Conservation (phyloP, 768 basidiomycete species). For the Chalciporus chontae region DNA sequence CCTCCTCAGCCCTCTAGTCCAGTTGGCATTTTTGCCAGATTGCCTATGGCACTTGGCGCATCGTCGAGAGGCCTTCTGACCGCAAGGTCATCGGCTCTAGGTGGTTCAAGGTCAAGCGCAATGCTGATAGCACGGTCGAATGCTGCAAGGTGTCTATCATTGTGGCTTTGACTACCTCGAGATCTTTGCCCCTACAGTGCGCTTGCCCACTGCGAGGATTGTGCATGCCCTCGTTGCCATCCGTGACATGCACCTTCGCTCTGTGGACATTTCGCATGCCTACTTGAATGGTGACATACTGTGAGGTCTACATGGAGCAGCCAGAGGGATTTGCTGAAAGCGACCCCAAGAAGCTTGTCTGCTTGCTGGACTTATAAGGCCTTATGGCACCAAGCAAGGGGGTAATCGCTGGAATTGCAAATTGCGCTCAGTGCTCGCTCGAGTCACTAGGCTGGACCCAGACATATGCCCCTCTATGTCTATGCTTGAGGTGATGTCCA, state of each 20-base stretch:
- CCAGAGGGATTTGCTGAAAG: too few relatives aligned
- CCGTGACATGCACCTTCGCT: too few relatives aligned
- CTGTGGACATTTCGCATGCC: too few relatives aligned
- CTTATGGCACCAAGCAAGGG: slow-evolving; percentile 34
- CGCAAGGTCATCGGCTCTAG: too few relatives aligned
- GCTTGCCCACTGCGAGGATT: slow-evolving; percentile 17
- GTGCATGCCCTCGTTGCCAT: slow-evolving; percentile 25
- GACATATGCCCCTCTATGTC: slow-evolving; percentile 21
- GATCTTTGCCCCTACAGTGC: slow-evolving; percentile 30
- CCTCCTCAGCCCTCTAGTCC: neutral
- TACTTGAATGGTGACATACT: too few relatives aligned
- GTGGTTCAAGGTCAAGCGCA: neutral
- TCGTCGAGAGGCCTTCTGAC: too few relatives aligned
- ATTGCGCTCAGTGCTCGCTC: slow-evolving; percentile 18
- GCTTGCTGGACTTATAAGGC: too few relatives aligned
- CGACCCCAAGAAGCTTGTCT: too few relatives aligned
- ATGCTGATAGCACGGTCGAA: neutral
- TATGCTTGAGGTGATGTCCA: slow-evolving; percentile 15
- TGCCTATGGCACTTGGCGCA: neutral
- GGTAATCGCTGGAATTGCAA: slow-evolving; percentile 30
- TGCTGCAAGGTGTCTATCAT: slow-evolving; percentile 26
- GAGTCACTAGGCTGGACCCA: slow-evolving; percentile 14
- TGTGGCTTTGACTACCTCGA: slow-evolving; percentile 34
- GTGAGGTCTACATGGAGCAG: too few relatives aligned
- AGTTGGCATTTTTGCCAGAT: slow-evolving; percentile 1